Conservation (phyloP, 1,284 basidiomycete genomes). For the Microbotryomycetes sp. region DNA sequence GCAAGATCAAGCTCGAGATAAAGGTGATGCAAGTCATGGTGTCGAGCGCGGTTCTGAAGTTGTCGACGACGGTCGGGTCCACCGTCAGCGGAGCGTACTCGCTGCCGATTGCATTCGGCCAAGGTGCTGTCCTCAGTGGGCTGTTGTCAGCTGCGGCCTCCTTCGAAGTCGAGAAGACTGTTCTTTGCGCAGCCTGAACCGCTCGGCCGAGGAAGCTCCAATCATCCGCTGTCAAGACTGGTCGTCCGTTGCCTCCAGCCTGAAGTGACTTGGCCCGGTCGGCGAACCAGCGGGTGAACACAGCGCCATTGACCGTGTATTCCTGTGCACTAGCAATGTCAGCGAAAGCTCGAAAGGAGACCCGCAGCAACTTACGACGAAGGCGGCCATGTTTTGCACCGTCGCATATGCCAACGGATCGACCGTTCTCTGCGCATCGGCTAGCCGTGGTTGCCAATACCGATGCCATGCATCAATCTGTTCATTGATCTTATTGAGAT, state of each 20-base stretch:
- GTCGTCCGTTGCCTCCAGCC: slow-evolving; percentile 22
- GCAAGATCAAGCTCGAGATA: slow-evolving; percentile 11
- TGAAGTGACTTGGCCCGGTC: slow-evolving; percentile 21
- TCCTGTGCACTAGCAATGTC: too few relatives aligned
- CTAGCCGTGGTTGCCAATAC: slow-evolving; percentile 25
- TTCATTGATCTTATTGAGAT: slow-evolving; percentile 20
- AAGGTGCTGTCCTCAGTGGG: not conserved
- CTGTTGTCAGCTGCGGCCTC: slow-evolving; percentile 7
- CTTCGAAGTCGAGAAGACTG: slow-evolving; percentile 16
- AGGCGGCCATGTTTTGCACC: slow-evolving; percentile 14
- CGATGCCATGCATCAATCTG: slow-evolving; percentile 21
- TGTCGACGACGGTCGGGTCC: slow-evolving; percentile 21
- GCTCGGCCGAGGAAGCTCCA: slow-evolving; percentile 21
- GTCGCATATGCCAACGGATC: slow-evolving; percentile 29
- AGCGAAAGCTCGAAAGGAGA: too few relatives aligned
- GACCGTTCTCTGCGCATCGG: slow-evolving; percentile 15
- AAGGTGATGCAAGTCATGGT: slow-evolving; percentile 26
- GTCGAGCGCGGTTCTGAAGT: slow-evolving; percentile 31
- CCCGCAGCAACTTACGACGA: too few relatives aligned
- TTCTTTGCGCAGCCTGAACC: slow-evolving; percentile 16
- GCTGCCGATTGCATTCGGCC: slow-evolving; percentile 9
- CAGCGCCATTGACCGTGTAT: slow-evolving; percentile 21
- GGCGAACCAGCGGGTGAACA: slow-evolving; percentile 20
- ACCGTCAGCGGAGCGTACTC: slow-evolving; percentile 11
- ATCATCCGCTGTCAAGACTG: slow-evolving; percentile 17